Evolutionary conservation across 495 filamentous ascomycete species (phyloP).

Genomic region (Penicillium macrosclerotiorum): DNA sequence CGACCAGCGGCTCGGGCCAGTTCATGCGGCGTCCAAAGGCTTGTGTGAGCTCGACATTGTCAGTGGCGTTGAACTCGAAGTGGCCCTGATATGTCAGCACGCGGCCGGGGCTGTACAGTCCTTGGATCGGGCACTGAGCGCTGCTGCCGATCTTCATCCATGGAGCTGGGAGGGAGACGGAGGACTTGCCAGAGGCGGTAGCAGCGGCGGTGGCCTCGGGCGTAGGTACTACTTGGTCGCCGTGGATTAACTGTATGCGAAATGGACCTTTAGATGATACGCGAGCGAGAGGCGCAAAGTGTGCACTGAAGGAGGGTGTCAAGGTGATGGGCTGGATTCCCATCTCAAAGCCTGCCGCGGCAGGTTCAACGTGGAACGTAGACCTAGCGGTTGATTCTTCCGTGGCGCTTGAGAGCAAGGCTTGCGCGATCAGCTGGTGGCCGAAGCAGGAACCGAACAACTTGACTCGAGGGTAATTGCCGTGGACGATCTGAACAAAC

Average conservation of each 20-base stretch:
- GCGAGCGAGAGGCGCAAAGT: conserved; percentile 23
- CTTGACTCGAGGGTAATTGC: conserved; percentile 38
- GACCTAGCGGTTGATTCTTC: not conserved
- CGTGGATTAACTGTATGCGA: conserved; percentile 35
- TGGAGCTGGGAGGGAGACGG: conserved; percentile 14
- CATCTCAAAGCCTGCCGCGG: conserved; percentile 35
- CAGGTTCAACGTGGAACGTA: conserved; percentile 23
- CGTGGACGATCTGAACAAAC: conserved; percentile 35
- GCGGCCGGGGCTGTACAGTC: conserved; percentile 35
- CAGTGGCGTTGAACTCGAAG: conserved; percentile 43
- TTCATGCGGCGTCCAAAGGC: conserved; percentile 32
- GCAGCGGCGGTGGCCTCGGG: conserved; percentile 7
- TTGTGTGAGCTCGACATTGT: conserved; percentile 31
- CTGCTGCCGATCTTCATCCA: conserved; percentile 38
- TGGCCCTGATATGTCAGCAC: conserved; percentile 43
- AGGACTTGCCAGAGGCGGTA: not conserved
- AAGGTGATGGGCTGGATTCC: conserved; percentile 38
- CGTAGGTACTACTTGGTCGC: conserved; percentile 31
- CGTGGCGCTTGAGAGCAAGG: conserved; percentile 23
- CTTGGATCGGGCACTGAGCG: conserved; percentile 36
- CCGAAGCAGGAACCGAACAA: conserved; percentile 52
- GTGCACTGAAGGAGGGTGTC: conserved; percentile 22
- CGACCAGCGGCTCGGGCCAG: conserved; percentile 22
- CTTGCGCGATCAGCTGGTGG: conserved; percentile 46
- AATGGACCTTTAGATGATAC: conserved; percentile 11